Percentiles rank a stretch among this genome's conserved stretches.
Conservation (phyloP, 2,329 filamentous ascomycete genomes). For the Neocucurbitaria cava region DNA sequence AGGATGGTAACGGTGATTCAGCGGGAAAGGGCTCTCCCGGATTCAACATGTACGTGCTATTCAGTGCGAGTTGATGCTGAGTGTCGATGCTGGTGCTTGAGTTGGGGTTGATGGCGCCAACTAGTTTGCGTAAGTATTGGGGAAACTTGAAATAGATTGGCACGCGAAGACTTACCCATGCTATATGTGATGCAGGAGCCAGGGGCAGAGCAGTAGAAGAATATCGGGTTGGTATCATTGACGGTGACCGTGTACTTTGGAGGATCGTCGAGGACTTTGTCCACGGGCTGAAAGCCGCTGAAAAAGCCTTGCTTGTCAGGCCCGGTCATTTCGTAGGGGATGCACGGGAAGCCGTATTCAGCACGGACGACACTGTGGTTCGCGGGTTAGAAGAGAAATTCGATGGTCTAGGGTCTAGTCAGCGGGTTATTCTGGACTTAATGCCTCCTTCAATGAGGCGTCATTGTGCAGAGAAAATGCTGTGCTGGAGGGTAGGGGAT, state of each 20-base stretch:
- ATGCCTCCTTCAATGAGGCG: not conserved
- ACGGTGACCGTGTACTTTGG: conserved; percentile 37
- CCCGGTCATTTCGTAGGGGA: conserved; percentile 47
- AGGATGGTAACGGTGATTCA: conserved; percentile 16
- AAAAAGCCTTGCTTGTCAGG: conserved; percentile 37
- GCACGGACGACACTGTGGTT: conserved; percentile 54
- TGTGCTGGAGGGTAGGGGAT: too few species aligned
- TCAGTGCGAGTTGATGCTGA: conserved; percentile 33
- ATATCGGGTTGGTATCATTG: conserved; percentile 44
- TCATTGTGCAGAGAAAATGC: not conserved
- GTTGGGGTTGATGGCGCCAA: conserved; percentile 74
- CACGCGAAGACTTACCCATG: too few species aligned
- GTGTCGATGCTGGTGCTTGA: conserved; percentile 25
- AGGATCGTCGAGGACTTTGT: conserved; percentile 30
- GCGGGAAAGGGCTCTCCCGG: conserved; percentile 45
- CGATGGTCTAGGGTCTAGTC: conserved; percentile 34
- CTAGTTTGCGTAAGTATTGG: too few species aligned
- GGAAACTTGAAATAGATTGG: too few species aligned
- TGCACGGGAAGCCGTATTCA: conserved; percentile 50
- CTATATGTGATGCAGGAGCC: conserved; percentile 68
- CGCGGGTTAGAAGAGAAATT: conserved; percentile 51
- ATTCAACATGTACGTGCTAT: conserved; percentile 39
- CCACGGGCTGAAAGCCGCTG: conserved; percentile 36
- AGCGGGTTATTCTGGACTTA: not conserved
- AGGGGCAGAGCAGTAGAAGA: conserved; percentile 60